These are phyloP conservation scores for Mycosphaerella sp. DNA, from an alignment of 2,329 filamentous ascomycete species.

Conservation along the genomic window DNA sequence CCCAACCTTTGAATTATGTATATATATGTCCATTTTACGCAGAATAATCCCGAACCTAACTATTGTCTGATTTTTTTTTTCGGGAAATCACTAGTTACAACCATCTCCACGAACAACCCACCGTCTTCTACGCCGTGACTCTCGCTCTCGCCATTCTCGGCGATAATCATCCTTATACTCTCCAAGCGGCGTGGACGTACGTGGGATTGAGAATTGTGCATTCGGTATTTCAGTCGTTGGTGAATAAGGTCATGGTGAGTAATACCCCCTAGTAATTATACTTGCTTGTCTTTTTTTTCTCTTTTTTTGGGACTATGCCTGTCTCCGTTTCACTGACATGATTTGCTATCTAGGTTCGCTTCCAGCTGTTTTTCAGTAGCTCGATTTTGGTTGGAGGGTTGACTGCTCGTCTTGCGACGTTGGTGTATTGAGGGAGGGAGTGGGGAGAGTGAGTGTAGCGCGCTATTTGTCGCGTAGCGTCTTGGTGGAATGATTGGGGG, in stretches of 20 bases:
- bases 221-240: constrained; percentile 36
- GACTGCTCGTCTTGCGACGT: background rate
- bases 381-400: background rate
- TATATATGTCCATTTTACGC: too few species aligned
- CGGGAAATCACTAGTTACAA: constrained; percentile 11
- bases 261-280: too few species aligned
- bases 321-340: too few species aligned
- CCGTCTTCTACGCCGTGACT: constrained; percentile 38
- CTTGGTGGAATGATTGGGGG: too few species aligned
- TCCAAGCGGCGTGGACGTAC: constrained; percentile 39
- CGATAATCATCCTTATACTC: constrained; percentile 23
- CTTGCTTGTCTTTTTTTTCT: too few species aligned
- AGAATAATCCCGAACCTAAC: too few species aligned
- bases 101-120: constrained; percentile 22
- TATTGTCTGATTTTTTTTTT: too few species aligned
- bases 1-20: too few species aligned
- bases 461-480: too few species aligned
- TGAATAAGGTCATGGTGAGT: constrained; percentile 33
- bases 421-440: background rate
- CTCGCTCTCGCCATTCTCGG: constrained; percentile 31
- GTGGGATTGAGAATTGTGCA: constrained; percentile 38
- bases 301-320: too few species aligned
- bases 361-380: constrained; percentile 1
- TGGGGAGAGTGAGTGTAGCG: too few species aligned
- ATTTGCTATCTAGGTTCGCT: background rate